Conservation (phyloP, 2,329 filamentous ascomycete genomes). For the Penicillium sp. region DNA sequence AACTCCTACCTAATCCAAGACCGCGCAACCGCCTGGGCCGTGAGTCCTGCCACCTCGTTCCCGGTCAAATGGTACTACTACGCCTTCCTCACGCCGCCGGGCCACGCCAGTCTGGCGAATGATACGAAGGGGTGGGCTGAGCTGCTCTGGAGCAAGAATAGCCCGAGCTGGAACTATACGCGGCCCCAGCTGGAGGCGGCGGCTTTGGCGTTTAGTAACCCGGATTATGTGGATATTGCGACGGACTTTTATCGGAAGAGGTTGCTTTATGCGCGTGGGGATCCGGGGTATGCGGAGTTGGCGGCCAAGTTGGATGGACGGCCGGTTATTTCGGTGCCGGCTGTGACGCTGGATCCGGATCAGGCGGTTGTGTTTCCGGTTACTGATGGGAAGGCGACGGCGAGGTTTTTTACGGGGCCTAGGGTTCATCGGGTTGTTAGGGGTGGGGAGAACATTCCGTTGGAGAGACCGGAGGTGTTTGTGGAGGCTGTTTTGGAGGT, state of each 20-base stretch:
- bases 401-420: conserved; percentile 12
- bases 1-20: conserved; percentile 22
- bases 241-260: conserved; percentile 18
- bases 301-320: conserved; percentile 9
- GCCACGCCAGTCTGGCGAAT: conserved; percentile 19
- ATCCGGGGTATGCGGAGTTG: conserved; percentile 9
- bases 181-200: conserved; percentile 24
- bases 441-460: conserved; percentile 16
- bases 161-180: conserved; percentile 26
- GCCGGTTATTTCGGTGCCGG: conserved; percentile 12
- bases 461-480: conserved; percentile 14
- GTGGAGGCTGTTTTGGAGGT: conserved; percentile 14
- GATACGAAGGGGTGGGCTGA: conserved; percentile 23
- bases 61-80: conserved; percentile 32
- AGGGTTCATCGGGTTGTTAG: conserved; percentile 12
- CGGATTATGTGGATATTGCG: conserved; percentile 19
- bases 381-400: conserved; percentile 9
- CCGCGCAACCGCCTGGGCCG: conserved; percentile 23
- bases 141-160: conserved; percentile 29
- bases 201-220: conserved; percentile 13
- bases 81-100: conserved; percentile 29
- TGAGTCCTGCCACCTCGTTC: conserved; percentile 20
- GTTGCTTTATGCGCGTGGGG: conserved; percentile 12
- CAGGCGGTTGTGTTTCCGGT: conserved; percentile 15
- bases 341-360: conserved; percentile 17